Percentiles rank a stretch among this genome's conserved stretches.
Conservation (phyloP, 495 filamentous ascomycete species). For the Letharia columbiana region DNA sequence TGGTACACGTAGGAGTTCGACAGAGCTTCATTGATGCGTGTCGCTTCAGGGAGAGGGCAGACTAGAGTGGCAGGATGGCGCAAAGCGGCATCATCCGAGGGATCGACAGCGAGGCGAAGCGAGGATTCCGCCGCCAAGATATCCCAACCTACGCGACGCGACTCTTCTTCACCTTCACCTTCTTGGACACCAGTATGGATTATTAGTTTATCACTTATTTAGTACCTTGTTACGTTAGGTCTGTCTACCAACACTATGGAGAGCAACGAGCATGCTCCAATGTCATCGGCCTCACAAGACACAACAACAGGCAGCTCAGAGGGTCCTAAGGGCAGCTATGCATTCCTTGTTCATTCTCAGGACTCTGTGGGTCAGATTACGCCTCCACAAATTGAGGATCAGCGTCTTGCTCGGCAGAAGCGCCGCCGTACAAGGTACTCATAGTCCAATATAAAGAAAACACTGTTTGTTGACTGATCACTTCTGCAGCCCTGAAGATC, state of each 20-base stretch:
- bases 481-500: slow-evolving; percentile 66
- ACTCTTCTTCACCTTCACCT: not conserved
- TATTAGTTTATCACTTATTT: not conserved
- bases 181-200: slow-evolving; percentile 4
- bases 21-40: not conserved
- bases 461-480: slow-evolving; percentile 11
- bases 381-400: slow-evolving; percentile 59
- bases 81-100: slow-evolving; percentile 10
- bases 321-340: slow-evolving; percentile 36
- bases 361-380: slow-evolving; percentile 53
- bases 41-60: not conserved
- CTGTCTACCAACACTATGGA: slow-evolving; percentile 11
- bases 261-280: not conserved
- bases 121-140: slow-evolving; percentile 11
- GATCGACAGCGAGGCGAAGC: slow-evolving; percentile 8
- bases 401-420: slow-evolving; percentile 57
- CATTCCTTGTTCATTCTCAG: slow-evolving; percentile 63
- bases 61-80: not conserved
- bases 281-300: slow-evolving; percentile 8
- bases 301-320: slow-evolving; percentile 8
- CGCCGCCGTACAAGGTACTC: slow-evolving; percentile 57
- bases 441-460: not conserved
- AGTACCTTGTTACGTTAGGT: not conserved
- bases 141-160: slow-evolving; percentile 12
- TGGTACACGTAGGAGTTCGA: not conserved